Evolutionary conservation across 768 basidiomycete species (phyloP).

Genomic region (Naganishia randhawae): DNA sequence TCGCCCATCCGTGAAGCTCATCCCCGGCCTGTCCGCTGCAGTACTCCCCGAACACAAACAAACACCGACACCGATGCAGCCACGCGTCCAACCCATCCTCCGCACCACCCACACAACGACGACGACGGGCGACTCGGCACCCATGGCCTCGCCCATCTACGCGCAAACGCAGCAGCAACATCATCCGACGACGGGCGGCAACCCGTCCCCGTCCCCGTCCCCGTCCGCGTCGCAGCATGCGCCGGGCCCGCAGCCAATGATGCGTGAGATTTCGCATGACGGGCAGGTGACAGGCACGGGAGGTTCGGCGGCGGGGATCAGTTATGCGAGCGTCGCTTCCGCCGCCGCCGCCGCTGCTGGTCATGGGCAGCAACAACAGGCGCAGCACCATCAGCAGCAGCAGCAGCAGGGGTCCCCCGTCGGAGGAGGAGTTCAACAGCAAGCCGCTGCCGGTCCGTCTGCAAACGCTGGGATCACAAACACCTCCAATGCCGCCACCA

Average conservation of each 20-base stretch:
- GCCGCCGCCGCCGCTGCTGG: not conserved
- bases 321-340: conserved; percentile 14
- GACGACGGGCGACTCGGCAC: not conserved
- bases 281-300: not conserved
- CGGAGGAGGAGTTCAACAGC: conserved; percentile 36
- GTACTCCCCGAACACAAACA: not conserved
- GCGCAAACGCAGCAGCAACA: not conserved
- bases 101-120: not conserved
- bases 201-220: too few species aligned
- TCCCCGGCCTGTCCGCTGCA: not conserved
- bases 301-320: not conserved
- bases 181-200: too few species aligned
- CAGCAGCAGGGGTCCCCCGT: conserved; percentile 46
- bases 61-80: not conserved
- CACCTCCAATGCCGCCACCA: conserved; percentile 7
- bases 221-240: conserved; percentile 2
- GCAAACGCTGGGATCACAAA: too few species aligned
- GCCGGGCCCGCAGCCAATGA: conserved; percentile 16
- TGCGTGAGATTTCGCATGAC: conserved; percentile 15
- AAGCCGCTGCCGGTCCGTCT: too few species aligned
- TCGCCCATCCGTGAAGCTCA: too few species aligned
- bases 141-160: conserved; percentile 17
- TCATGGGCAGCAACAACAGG: conserved; percentile 5
- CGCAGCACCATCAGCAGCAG: conserved; percentile 5
- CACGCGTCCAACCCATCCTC: conserved; percentile 13